phyloP scores from a whole-genome alignment of 163 green algal genomes.

The Scenedesmus sp. region DNA sequence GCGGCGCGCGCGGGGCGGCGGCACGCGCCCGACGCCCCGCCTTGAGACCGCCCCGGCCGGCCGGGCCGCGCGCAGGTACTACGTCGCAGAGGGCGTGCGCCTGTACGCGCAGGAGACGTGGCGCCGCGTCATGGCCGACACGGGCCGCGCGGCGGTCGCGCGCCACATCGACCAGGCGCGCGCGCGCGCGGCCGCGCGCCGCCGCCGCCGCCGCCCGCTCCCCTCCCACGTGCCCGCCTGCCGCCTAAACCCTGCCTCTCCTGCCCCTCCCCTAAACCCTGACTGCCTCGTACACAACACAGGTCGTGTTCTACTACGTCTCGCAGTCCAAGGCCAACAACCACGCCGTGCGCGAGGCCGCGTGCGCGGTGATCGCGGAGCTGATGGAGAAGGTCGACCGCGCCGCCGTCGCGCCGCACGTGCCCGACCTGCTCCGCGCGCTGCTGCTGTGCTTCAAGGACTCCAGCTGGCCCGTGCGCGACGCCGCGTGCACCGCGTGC shows the following conservation, averaged over 20 bases:
- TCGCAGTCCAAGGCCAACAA: slow-evolving; percentile 87
- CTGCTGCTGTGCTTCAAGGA: slow-evolving; percentile 88
- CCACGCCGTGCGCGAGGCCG: slow-evolving; percentile 89
- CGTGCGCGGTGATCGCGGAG: slow-evolving; percentile 93
- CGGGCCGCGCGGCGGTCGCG: slow-evolving; percentile 75
- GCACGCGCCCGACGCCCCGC: too few relatives aligned
- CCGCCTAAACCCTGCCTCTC: too few relatives aligned
- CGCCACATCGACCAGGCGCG: slow-evolving; percentile 62
- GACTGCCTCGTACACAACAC: slow-evolving; percentile 10
- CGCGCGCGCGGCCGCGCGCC: too few relatives aligned
- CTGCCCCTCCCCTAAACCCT: too few relatives aligned
- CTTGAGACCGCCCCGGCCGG: too few relatives aligned
- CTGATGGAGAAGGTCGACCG: slow-evolving; percentile 87
- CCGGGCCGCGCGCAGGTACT: slow-evolving; percentile 85
- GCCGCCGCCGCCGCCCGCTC: too few relatives aligned
- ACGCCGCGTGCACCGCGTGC: slow-evolving; percentile 74
- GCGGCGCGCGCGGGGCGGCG: too few relatives aligned
- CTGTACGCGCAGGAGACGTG: slow-evolving; percentile 89
- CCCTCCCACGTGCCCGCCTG: too few relatives aligned
- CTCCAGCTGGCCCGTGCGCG: slow-evolving; percentile 89
- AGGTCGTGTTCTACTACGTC: slow-evolving; percentile 86
- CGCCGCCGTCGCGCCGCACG: slow-evolving; percentile 68
- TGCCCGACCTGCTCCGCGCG: slow-evolving; percentile 74
- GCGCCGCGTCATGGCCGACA: slow-evolving; percentile 72
- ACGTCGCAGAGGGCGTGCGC: slow-evolving; percentile 92